phyloP scores from a whole-genome alignment of 2,329 filamentous ascomycete species.

The Pseudocercospora cruenta region DNA sequence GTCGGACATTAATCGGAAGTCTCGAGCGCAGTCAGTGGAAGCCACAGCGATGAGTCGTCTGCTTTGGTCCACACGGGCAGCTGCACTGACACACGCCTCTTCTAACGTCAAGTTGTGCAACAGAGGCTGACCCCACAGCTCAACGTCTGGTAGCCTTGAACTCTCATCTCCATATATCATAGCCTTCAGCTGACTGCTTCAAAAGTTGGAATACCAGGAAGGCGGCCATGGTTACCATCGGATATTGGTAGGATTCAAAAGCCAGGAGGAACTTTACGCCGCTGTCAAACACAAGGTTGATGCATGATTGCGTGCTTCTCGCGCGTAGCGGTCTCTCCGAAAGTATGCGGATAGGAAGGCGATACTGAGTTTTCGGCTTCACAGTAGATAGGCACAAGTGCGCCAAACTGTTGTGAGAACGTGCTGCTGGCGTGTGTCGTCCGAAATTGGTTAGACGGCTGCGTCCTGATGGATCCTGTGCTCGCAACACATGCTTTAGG shows the following conservation, averaged over 20 bases:
- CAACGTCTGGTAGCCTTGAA: slow-evolving; percentile 28
- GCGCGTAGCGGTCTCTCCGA: slow-evolving; percentile 25
- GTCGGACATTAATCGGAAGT: slow-evolving; percentile 27
- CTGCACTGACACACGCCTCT: slow-evolving; percentile 36
- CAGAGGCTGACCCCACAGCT: slow-evolving; percentile 24
- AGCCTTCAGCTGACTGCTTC: slow-evolving; percentile 15
- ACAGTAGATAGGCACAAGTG: slow-evolving; percentile 6
- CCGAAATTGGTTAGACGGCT: background rate
- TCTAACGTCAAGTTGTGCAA: slow-evolving; percentile 29
- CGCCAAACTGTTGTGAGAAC: background rate
- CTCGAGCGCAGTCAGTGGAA: slow-evolving; percentile 24
- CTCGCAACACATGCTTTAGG: slow-evolving; percentile 1
- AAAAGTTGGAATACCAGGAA: slow-evolving; percentile 12
- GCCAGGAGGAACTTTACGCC: slow-evolving; percentile 4
- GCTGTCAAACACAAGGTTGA: slow-evolving; percentile 15
- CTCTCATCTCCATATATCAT: slow-evolving; percentile 23
- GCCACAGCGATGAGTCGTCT: slow-evolving; percentile 16
- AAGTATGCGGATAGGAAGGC: slow-evolving; percentile 12
- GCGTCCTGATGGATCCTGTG: background rate
- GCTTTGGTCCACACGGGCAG: slow-evolving; percentile 26
- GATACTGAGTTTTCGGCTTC: background rate
- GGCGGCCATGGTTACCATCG: slow-evolving; percentile 15
- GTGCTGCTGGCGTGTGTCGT: slow-evolving; percentile 11
- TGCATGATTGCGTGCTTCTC: background rate
- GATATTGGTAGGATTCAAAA: background rate